Percentiles rank a stretch among this genome's conserved stretches.
Conservation (phyloP, 495 filamentous ascomycete genomes). For the Pseudoneurospora amorphoporcata region DNA sequence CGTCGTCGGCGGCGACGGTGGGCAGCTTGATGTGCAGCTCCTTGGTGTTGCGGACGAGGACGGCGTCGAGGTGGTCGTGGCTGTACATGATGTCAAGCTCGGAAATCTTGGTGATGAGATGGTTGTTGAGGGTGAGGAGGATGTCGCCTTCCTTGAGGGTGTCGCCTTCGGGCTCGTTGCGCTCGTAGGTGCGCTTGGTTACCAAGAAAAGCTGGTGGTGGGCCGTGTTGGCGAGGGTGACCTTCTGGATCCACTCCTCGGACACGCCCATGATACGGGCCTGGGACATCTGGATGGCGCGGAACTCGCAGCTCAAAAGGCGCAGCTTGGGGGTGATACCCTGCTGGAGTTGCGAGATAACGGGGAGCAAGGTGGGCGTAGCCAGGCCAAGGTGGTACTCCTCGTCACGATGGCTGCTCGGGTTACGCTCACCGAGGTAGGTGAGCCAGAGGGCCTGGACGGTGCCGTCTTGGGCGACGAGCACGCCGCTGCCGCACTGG, state of each 20-base stretch:
- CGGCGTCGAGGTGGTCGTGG: constrained; percentile 68
- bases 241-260: constrained; percentile 88
- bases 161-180: constrained; percentile 51
- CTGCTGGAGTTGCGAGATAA: constrained; percentile 72
- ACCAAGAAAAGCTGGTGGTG: constrained; percentile 98
- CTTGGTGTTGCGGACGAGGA: constrained; percentile 76
- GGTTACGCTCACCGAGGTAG: constrained; percentile 81
- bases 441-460: constrained; percentile 95
- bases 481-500: constrained; percentile 90
- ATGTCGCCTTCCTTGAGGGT: constrained; percentile 83
- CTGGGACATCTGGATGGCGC: constrained; percentile 92
- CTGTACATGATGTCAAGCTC: constrained; percentile 97
- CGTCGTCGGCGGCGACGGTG: constrained; percentile 78
- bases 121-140: constrained; percentile 80
- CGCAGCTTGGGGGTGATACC: constrained; percentile 69
- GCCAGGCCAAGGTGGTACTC: constrained; percentile 95
- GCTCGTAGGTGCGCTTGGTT: constrained; percentile 61
- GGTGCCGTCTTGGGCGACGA: constrained; percentile 79
- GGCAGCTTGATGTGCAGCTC: constrained; percentile 70
- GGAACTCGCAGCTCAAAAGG: constrained; percentile 88
- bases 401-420: constrained; percentile 72
- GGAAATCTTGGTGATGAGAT: constrained; percentile 83
- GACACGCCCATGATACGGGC: constrained; percentile 96
- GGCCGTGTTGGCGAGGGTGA: constrained; percentile 74
- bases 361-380: constrained; percentile 76